A percentile compares a stretch with the other conserved stretches of the same genome.
Evolutionary conservation across 345 rosid species (phyloP).

Genomic region (Eucalyptus brandiana): DNA sequence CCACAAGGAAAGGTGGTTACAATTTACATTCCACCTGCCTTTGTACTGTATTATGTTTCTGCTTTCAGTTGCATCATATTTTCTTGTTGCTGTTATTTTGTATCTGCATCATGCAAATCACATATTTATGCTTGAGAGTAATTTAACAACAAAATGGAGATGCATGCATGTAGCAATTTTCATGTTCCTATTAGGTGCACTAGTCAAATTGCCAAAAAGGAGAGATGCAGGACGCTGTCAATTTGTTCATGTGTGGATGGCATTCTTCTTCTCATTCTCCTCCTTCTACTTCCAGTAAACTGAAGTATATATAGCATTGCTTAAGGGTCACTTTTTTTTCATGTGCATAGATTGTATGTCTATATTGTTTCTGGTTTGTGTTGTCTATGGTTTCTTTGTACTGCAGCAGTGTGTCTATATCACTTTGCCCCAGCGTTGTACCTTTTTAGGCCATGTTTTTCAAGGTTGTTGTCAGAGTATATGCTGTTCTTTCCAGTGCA

Average conservation of each 20-base stretch:
- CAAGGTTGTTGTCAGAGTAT: not conserved
- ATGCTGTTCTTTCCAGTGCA: not conserved
- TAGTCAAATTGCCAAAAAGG: not conserved
- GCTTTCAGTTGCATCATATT: not conserved
- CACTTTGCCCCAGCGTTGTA: not conserved
- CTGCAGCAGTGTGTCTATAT: not conserved
- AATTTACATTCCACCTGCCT: not conserved
- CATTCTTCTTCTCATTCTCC: not conserved
- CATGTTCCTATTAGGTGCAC: not conserved
- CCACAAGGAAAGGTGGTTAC: conserved; percentile 4
- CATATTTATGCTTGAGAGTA: not conserved
- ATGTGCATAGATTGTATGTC: not conserved
- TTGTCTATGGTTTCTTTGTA: not conserved
- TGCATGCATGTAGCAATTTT: not conserved
- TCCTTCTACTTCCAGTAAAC: not conserved
- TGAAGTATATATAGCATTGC: not conserved
- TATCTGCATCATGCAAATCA: not conserved
- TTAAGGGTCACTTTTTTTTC: not conserved
- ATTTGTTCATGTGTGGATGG: not conserved
- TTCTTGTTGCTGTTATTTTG: not conserved
- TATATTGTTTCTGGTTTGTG: not conserved
- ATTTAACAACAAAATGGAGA: not conserved
- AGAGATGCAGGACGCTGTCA: not conserved
- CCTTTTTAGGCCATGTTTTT: not conserved
- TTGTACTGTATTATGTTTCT: not conserved